Evolutionary conservation across 441 rosid genomes (phyloP), one percentile per base, ranked within the genome.

Genomic region (Populus tomentosa): DNA sequence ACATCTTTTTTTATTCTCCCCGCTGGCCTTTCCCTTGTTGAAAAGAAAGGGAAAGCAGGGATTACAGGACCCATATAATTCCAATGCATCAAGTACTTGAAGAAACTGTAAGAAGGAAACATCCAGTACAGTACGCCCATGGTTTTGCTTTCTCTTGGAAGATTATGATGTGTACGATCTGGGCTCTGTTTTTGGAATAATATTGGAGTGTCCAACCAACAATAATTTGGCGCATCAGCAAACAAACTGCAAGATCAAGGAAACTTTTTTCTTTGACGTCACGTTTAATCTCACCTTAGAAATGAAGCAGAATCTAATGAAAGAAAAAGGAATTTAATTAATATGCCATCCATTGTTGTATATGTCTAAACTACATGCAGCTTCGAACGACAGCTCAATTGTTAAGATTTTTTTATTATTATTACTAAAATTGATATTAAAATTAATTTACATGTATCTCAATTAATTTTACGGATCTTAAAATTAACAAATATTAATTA

Each of bases 41-140:
- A 7, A 30, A 16, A 9, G 65, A 18, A 10, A 20, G 61, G 71
- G 30, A 2, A 26, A 35, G n/a, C 21, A 3, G 21, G 38, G 38
- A 68, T 61, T 66, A 80, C 79, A 67, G 78, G 38, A 65, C 67
- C 71, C 61, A 69, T 16, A n/a, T 33, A 71, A 64, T 6, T 79
- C 78, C 80, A 74, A 77, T 68, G 65, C 23, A 42, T n/a, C 23
- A 23, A 42, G 40, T 68, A 67, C 62, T 14, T 33, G 20, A 79
- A 36, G 80, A 72, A 20, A 77, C 21, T 38, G 53, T 28, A 23
- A 46, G 26, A 26, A 64, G 72, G 76, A 81, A 80, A 67, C 65
- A 84, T 32, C 46, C 26, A 67, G 63, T 62, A 36, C 26, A 67
- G 63, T 62, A 36, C 77, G 89, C 89, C 85, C 87, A 81, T 82